These are phyloP conservation scores for Rutstroemia sp. DNA, from an alignment of 2,329 filamentous ascomycete genomes.

Conservation along the genomic window DNA sequence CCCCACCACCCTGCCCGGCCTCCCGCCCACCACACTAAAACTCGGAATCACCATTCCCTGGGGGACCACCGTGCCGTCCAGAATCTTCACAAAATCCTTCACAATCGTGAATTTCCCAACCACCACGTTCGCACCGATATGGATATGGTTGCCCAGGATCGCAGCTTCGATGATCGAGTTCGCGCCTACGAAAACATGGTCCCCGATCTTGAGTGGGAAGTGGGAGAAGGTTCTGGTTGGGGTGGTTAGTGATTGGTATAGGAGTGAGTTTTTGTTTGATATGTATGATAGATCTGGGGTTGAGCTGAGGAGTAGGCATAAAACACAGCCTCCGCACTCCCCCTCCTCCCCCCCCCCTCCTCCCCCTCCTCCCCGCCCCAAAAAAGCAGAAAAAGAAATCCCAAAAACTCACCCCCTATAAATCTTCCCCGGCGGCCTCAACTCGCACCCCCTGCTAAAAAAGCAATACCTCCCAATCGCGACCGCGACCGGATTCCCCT, in stretches of 20 bases:
- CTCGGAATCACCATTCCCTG: slow-evolving; percentile 87
- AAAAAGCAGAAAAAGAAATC: slow-evolving; percentile 9
- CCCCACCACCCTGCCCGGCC: slow-evolving; percentile 71
- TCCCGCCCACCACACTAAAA: slow-evolving; percentile 83
- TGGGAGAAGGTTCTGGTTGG: slow-evolving; percentile 55
- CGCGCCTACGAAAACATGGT: slow-evolving; percentile 85
- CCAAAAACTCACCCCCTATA: slow-evolving; percentile 55
- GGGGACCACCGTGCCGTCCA: slow-evolving; percentile 79
- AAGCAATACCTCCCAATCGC: slow-evolving; percentile 90
- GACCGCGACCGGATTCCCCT: slow-evolving; percentile 49
- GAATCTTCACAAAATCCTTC: slow-evolving; percentile 84
- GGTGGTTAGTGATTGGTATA: not conserved
- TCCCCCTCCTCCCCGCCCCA: too few species aligned
- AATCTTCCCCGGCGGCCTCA: slow-evolving; percentile 76
- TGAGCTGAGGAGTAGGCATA: not conserved
- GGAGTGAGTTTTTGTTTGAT: too few species aligned
- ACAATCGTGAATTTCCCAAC: slow-evolving; percentile 84
- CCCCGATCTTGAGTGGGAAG: slow-evolving; percentile 86
- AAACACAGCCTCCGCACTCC: too few species aligned
- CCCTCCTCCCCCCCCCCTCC: too few species aligned
- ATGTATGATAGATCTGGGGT: not conserved
- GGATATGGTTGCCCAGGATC: slow-evolving; percentile 75
- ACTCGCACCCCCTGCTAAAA: slow-evolving; percentile 67
- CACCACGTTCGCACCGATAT: slow-evolving; percentile 70
- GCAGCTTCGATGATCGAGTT: slow-evolving; percentile 74